Percentiles rank a stretch among this genome's conserved stretches.
Conservation (phyloP, 768 basidiomycete species). For the Rhodotorula babjevae region DNA sequence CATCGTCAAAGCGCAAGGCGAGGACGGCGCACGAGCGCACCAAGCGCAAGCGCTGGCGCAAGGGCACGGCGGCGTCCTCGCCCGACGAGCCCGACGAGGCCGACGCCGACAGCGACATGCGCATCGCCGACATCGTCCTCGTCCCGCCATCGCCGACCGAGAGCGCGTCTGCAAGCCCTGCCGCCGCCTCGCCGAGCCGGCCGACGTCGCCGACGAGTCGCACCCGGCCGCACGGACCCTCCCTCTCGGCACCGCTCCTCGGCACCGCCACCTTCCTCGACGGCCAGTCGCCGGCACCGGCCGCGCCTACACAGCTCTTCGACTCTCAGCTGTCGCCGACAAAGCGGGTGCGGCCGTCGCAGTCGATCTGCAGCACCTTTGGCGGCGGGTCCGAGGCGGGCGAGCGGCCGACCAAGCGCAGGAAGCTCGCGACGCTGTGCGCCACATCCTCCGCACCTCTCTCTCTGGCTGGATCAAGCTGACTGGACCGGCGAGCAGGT, state of each 20-base stretch:
- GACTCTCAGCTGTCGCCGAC: not conserved
- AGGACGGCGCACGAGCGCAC: not conserved
- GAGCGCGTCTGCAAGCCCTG: too few relatives aligned
- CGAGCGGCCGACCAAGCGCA: not conserved
- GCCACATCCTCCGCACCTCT: not conserved
- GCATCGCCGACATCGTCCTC: not conserved
- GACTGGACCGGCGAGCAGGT: not conserved
- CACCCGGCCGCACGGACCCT: not conserved
- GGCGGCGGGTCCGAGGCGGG: not conserved
- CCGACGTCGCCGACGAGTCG: not conserved
- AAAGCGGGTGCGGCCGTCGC: slow-evolving; percentile 3
- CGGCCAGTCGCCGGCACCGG: not conserved
- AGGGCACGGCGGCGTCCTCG: not conserved
- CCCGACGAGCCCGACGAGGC: not conserved
- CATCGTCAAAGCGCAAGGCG: not conserved
- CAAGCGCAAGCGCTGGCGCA: slow-evolving; percentile 1
- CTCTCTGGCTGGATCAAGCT: too few relatives aligned
- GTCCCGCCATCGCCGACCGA: not conserved
- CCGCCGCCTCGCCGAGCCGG: not conserved
- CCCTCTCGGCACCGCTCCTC: not conserved
- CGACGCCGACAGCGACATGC: not conserved
- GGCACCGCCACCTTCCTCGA: not conserved
- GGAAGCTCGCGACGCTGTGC: slow-evolving; percentile 9
- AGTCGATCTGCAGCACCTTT: not conserved
- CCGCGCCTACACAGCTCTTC: not conserved